Conservation (phyloP, 1,284 basidiomycete species). For the Golubevia pallescens region DNA sequence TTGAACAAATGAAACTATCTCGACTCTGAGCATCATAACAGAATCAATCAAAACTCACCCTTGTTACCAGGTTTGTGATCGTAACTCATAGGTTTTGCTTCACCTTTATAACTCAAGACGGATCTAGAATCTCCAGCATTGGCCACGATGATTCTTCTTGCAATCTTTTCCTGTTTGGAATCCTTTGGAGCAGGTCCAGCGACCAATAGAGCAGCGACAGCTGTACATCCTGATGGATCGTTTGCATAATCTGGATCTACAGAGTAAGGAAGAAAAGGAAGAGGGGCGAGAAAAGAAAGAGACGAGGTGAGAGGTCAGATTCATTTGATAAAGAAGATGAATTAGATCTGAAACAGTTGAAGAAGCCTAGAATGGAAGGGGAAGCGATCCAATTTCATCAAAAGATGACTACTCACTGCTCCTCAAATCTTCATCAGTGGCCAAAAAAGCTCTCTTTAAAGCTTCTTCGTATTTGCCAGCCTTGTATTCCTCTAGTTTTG, state of each 20-base stretch:
- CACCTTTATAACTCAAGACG: slow-evolving; percentile 84
- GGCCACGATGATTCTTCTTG: slow-evolving; percentile 68
- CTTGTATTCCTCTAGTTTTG: slow-evolving; percentile 76
- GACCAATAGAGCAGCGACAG: slow-evolving; percentile 75
- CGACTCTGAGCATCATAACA: too few relatives aligned
- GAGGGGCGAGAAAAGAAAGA: background rate
- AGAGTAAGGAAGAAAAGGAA: too few relatives aligned
- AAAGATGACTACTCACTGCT: slow-evolving; percentile 70
- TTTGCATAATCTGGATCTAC: slow-evolving; percentile 75
- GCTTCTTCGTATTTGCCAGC: slow-evolving; percentile 76
- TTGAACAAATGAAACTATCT: too few relatives aligned
- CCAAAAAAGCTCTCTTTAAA: slow-evolving; percentile 86
- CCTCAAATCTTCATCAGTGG: slow-evolving; percentile 91
- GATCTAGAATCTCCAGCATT: slow-evolving; percentile 97
- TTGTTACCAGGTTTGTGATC: slow-evolving; percentile 96
- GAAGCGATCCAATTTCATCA: background rate
- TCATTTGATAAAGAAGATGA: background rate
- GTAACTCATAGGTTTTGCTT: slow-evolving; percentile 84
- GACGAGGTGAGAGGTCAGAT: background rate
- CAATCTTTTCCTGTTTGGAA: slow-evolving; percentile 14
- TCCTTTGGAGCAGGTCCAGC: slow-evolving; percentile 17
- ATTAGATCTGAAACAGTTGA: background rate
- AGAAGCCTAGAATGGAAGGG: background rate
- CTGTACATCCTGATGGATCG: slow-evolving; percentile 96
- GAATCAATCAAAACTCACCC: slow-evolving; percentile 69